Conservation (phyloP, 805 yeast genomes). For the Teunomyces atbi region DNA sequence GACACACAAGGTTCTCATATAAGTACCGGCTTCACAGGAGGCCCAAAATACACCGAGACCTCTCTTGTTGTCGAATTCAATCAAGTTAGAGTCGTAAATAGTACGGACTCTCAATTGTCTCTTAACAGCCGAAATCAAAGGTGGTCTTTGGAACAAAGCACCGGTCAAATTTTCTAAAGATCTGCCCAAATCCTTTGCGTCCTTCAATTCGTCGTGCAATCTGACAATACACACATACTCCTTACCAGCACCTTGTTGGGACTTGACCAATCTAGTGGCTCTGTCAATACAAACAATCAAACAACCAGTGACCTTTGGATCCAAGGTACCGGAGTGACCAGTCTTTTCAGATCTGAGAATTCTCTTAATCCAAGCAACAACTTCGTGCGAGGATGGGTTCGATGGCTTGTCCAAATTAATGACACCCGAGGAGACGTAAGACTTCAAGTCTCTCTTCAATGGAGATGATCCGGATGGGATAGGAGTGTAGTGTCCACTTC, state of each 20-base stretch:
- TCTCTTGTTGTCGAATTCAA: conserved; percentile 96
- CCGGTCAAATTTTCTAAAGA: conserved; percentile 93
- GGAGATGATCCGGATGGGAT: conserved; percentile 96
- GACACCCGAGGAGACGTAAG: conserved; percentile 91
- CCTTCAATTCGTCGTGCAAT: conserved; percentile 89
- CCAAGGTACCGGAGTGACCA: conserved; percentile 98
- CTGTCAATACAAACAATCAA: conserved; percentile 96
- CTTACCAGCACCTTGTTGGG: conserved; percentile 99
- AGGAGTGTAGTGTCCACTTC: conserved; percentile 97
- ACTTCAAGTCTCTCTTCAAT: conserved; percentile 86
- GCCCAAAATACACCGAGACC: conserved; percentile 99
- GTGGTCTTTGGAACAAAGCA: conserved; percentile 99
- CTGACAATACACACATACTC: conserved; percentile 98
- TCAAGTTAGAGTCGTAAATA: conserved; percentile 90
- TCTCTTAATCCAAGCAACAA: conserved; percentile 98
- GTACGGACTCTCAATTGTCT: conserved; percentile 98
- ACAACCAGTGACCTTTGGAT: conserved; percentile 98
- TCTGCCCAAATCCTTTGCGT: conserved; percentile 85
- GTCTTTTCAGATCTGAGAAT: conserved; percentile 94
- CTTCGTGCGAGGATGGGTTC: conserved; percentile 98
- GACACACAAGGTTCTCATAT: conserved; percentile 98
- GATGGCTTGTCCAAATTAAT: conserved; percentile 97
- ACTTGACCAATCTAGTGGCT: conserved; percentile 96
- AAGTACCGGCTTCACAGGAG: conserved; percentile 99
- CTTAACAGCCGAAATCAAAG: conserved; percentile 97